These are phyloP conservation scores for Leishmania tropica DNA, from an alignment of 208 protist species.

Conservation along the genomic window DNA sequence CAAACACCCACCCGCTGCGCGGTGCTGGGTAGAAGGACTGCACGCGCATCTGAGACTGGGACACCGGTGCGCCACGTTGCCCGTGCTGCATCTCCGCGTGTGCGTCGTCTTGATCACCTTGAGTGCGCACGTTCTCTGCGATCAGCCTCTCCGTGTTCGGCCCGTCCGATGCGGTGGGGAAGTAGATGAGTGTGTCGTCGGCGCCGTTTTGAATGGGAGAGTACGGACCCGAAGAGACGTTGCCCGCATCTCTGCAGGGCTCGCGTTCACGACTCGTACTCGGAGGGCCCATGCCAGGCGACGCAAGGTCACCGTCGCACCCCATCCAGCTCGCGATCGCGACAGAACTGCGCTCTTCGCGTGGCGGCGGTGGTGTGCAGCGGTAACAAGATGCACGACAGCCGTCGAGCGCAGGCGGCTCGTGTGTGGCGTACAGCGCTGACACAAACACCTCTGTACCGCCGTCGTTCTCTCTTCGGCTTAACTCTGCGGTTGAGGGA, in stretches of 20 bases:
- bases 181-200: constrained; percentile 5
- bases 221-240: background rate
- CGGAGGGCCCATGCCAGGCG: background rate
- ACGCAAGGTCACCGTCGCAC: background rate
- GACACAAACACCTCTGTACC: background rate
- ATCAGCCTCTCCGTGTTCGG: background rate
- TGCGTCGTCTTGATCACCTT: background rate
- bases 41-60: background rate
- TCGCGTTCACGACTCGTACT: background rate
- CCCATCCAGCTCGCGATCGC: background rate
- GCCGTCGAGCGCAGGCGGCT: too few relatives aligned
- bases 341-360: background rate
- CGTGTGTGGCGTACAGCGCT: background rate
- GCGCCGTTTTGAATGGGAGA: background rate
- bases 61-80: background rate
- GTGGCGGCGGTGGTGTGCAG: background rate
- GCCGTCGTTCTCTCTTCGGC: background rate
- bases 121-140: background rate
- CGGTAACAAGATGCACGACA: background rate
- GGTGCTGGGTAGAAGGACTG: constrained; percentile 4
- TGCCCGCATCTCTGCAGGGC: background rate
- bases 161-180: background rate
- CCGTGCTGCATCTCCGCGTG: background rate
- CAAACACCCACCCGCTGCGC: constrained; percentile 5
- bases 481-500: background rate